Evolutionary conservation across 2,329 filamentous ascomycete genomes (phyloP).

Genomic region (Exophiala xenobiotica): DNA sequence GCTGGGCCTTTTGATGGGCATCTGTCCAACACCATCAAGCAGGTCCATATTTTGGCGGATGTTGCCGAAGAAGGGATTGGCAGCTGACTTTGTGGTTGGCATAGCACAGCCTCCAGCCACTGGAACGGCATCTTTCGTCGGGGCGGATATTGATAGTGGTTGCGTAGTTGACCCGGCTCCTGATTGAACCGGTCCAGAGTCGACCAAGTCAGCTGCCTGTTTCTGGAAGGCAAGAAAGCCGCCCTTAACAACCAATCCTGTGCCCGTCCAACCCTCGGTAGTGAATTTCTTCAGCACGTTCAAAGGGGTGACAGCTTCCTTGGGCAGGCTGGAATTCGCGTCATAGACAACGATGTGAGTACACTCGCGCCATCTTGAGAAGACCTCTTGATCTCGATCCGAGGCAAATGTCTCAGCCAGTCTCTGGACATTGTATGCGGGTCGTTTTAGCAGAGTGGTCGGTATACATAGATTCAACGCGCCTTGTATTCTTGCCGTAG

Average conservation of each 20-base stretch:
- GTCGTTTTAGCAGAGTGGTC: constrained; percentile 85
- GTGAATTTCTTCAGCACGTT: constrained; percentile 94
- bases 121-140: constrained; percentile 61
- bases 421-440: constrained; percentile 86
- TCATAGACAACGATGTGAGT: constrained; percentile 87
- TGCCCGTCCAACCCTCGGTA: constrained; percentile 75
- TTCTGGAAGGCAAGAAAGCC: constrained; percentile 75
- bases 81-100: constrained; percentile 64
- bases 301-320: constrained; percentile 75
- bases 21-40: constrained; percentile 86
- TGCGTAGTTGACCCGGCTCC: constrained; percentile 43
- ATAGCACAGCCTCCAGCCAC: constrained; percentile 89
- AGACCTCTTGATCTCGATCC: constrained; percentile 66
- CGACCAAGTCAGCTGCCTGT: constrained; percentile 65
- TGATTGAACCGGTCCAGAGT: constrained; percentile 44
- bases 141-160: constrained; percentile 52
- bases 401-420: constrained; percentile 81
- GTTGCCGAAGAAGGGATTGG: constrained; percentile 91
- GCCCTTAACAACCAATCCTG: constrained; percentile 72
- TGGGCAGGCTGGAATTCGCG: constrained; percentile 69
- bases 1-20: constrained; percentile 60
- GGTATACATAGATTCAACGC: constrained; percentile 93
- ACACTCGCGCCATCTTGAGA: constrained; percentile 72
- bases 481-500: constrained; percentile 70
- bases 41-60: constrained; percentile 97